These are phyloP conservation scores for Chrysanthemum makinoi DNA, from an alignment of 129 eudicot species.

Conservation along the genomic window DNA sequence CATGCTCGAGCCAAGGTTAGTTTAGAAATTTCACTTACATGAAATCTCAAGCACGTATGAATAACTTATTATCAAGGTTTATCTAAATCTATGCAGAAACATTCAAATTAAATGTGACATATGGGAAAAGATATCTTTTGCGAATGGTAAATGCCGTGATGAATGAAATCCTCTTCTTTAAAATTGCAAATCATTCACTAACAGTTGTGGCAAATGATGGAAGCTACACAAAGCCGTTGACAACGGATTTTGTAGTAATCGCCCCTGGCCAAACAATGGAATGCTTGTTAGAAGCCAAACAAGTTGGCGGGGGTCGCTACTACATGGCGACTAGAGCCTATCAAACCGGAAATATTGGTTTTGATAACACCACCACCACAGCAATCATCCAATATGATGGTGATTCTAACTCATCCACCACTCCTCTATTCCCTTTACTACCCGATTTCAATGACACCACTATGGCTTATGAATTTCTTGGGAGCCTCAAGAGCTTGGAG, in stretches of 20 bases:
- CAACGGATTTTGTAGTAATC: slow-evolving; percentile 30
- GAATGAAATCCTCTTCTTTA: slow-evolving; percentile 41
- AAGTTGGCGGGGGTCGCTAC: slow-evolving; percentile 28
- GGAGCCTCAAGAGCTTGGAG: slow-evolving; percentile 31
- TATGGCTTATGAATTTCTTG: slow-evolving; percentile 36
- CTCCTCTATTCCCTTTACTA: slow-evolving; percentile 36
- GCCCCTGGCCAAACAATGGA: slow-evolving; percentile 66
- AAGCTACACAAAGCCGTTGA: slow-evolving; percentile 51
- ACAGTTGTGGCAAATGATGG: slow-evolving; percentile 60
- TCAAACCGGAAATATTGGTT: not conserved
- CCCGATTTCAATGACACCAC: slow-evolving; percentile 50
- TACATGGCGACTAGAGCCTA: slow-evolving; percentile 60
- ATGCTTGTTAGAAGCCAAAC: slow-evolving; percentile 48
- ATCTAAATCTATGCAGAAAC: slow-evolving; percentile 30
- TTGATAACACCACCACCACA: slow-evolving; percentile 55
- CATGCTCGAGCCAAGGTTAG: slow-evolving; percentile 54
- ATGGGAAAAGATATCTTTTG: slow-evolving; percentile 45
- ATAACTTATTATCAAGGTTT: not conserved
- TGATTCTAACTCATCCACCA: not conserved
- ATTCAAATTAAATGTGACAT: slow-evolving; percentile 36
- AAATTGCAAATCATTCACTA: slow-evolving; percentile 46
- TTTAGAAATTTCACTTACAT: slow-evolving; percentile 10
- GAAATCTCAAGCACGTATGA: not conserved
- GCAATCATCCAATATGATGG: slow-evolving; percentile 35
- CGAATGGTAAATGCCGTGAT: slow-evolving; percentile 49